Evolutionary conservation across 345 rosid genomes (phyloP), one percentile per base, ranked within the genome.

Genomic region (Pistacia integerrima): DNA sequence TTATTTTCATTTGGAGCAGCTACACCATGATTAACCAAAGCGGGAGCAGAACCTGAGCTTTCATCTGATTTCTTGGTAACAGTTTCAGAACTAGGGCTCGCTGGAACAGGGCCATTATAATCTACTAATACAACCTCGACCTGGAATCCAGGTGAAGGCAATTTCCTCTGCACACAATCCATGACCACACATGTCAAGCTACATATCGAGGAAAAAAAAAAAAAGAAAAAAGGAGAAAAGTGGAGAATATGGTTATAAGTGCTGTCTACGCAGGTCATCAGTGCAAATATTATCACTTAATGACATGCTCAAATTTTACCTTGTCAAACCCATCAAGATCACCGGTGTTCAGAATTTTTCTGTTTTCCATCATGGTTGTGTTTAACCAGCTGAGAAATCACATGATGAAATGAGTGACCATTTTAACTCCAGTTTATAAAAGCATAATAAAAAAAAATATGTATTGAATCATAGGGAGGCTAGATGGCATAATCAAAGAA

Each of bases 61-160:
- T 86, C 92, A 56, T 78, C 83, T 3, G 87, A 81, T 49, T 86
- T 81, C 74, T 62, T 74, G 17, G 84, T 63, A 35, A 81, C 76
- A 54, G 83, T 77, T 70, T 84, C 87, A 28, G 84, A 36, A 71
- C 65, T 78, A 33, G 82, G 73, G 41, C 8, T 75, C 1, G 82
- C 38, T 54, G 86, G 84, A 79, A 74, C 57, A 68, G 86, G 46
- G 2, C 85, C 76, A 68, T 78, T 76, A 22, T 74, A 79, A 81
- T 90, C 93, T 58, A 84, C 85, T 58, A 90, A 85, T 60, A 90
- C 96, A 46, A 93, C 90, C 85, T 93, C 97, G 9, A 91, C 90
- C 82, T 91, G 92, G 73, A 93, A 93, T 56, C 95, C 96, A 6
- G 97, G 94, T 2, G 96, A 93, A 22, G 96, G 94, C 82, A 91